Percentiles rank a stretch among this genome's conserved stretches.
These are phyloP conservation scores for Ogataea polymorpha DNA, from an alignment of 805 yeast genomes.

Conservation along the genomic window DNA sequence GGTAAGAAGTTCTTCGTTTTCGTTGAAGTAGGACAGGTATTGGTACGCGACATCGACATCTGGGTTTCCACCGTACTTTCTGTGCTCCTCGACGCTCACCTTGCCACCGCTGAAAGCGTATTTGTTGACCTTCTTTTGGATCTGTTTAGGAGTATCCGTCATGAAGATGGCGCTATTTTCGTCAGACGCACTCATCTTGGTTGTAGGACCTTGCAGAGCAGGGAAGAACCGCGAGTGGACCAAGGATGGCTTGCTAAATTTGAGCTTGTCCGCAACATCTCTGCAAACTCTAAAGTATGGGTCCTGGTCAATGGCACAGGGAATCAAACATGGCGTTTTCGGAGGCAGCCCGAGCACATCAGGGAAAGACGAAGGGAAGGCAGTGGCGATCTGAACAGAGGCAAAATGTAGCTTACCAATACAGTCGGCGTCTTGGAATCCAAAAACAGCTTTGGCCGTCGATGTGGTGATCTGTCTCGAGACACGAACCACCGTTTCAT, in stretches of 20 bases:
- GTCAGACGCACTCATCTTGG: slow-evolving; percentile 96
- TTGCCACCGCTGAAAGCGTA: slow-evolving; percentile 96
- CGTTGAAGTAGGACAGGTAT: slow-evolving; percentile 82
- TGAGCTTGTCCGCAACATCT: slow-evolving; percentile 93
- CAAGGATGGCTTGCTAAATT: slow-evolving; percentile 85
- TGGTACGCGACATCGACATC: slow-evolving; percentile 95
- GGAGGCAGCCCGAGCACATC: slow-evolving; percentile 81
- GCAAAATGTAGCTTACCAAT: slow-evolving; percentile 96
- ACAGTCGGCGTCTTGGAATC: slow-evolving; percentile 90
- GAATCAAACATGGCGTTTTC: slow-evolving; percentile 94
- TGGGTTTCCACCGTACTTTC: slow-evolving; percentile 87
- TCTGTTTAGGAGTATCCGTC: slow-evolving; percentile 91
- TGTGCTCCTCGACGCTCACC: slow-evolving; percentile 84
- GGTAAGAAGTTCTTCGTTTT: slow-evolving; percentile 79
- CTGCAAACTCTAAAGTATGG: slow-evolving; percentile 97
- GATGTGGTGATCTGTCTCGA: slow-evolving; percentile 95
- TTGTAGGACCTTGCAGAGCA: slow-evolving; percentile 92
- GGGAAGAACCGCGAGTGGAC: slow-evolving; percentile 97
- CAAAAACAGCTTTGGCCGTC: slow-evolving; percentile 96
- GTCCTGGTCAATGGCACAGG: slow-evolving; percentile 99
- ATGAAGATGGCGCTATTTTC: slow-evolving; percentile 88
- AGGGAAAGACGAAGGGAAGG: slow-evolving; percentile 95
- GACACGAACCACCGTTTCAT: slow-evolving; percentile 88
- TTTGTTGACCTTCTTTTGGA: slow-evolving; percentile 91
- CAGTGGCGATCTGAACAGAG: slow-evolving; percentile 91